Conservation (phyloP, 495 filamentous ascomycete species). For the Penicillium parvum region DNA sequence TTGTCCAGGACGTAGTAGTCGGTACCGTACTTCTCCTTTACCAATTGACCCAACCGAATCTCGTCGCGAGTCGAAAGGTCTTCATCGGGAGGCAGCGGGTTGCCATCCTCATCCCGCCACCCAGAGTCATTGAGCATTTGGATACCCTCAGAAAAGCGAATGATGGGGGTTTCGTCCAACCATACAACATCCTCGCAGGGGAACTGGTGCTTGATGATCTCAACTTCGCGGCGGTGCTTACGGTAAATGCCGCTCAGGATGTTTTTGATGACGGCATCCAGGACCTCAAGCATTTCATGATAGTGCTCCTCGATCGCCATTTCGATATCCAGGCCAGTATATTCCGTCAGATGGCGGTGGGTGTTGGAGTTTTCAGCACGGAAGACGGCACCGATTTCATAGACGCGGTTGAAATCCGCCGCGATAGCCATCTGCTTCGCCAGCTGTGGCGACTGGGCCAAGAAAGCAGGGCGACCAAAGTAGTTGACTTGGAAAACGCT, state of each 20-base stretch:
- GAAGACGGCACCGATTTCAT: conserved; percentile 85
- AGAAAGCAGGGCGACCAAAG: conserved; percentile 74
- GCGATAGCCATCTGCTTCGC: conserved; percentile 95
- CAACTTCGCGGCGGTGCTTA: conserved; percentile 64
- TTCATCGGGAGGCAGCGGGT: conserved; percentile 60
- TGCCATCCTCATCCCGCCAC: conserved; percentile 72
- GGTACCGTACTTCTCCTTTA: conserved; percentile 80
- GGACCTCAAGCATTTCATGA: conserved; percentile 69
- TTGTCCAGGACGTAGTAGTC: conserved; percentile 97
- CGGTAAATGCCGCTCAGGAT: conserved; percentile 72
- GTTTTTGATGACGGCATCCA: conserved; percentile 75
- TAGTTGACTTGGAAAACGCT: conserved; percentile 89
- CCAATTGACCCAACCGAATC: conserved; percentile 74
- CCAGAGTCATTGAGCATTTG: conserved; percentile 77
- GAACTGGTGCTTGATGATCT: conserved; percentile 60
- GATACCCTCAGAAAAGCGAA: conserved; percentile 77
- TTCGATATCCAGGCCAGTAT: conserved; percentile 91
- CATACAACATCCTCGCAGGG: conserved; percentile 69
- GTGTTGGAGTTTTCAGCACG: conserved; percentile 94
- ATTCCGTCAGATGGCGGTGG: conserved; percentile 91
- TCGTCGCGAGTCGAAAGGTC: conserved; percentile 83
- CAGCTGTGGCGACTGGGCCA: conserved; percentile 88
- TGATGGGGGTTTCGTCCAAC: conserved; percentile 74
- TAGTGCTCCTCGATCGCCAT: conserved; percentile 93
- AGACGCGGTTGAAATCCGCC: conserved; percentile 81